Conservation (phyloP, 2,329 filamentous ascomycete species). For the Aspergillus sp. region DNA sequence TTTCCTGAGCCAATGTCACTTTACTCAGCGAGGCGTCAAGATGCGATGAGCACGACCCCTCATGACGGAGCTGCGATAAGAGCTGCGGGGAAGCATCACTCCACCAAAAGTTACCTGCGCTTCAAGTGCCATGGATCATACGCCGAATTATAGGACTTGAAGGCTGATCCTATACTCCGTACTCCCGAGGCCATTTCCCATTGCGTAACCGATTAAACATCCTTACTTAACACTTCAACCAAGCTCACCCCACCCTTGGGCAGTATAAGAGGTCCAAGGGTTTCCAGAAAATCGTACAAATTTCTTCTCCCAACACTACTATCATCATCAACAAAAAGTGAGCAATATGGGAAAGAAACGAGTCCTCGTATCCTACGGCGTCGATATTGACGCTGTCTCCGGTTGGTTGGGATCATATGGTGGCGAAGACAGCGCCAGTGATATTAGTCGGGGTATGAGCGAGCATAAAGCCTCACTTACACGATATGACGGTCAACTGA, state of each 20-base stretch:
- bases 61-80: neutral
- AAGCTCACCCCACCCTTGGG: neutral
- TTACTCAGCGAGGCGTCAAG: too few species aligned
- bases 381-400: conserved; percentile 74
- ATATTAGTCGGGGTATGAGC: conserved; percentile 64
- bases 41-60: neutral
- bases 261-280: neutral
- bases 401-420: conserved; percentile 76
- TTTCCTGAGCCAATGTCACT: too few species aligned
- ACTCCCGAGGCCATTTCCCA: neutral
- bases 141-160: neutral
- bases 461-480: neutral
- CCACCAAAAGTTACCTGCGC: neutral
- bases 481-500: too few species aligned
- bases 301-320: too few species aligned
- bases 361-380: conserved; percentile 62
- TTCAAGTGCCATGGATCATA: neutral
- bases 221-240: neutral
- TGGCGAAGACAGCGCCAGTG: conserved; percentile 69
- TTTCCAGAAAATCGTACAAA: too few species aligned
- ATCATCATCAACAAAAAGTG: neutral
- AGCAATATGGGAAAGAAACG: conserved; percentile 45
- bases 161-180: neutral
- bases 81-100: neutral
- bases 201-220: neutral